These are phyloP conservation scores for Fusarium beomiforme DNA, from an alignment of 2,329 filamentous ascomycete genomes.

Conservation along the genomic window DNA sequence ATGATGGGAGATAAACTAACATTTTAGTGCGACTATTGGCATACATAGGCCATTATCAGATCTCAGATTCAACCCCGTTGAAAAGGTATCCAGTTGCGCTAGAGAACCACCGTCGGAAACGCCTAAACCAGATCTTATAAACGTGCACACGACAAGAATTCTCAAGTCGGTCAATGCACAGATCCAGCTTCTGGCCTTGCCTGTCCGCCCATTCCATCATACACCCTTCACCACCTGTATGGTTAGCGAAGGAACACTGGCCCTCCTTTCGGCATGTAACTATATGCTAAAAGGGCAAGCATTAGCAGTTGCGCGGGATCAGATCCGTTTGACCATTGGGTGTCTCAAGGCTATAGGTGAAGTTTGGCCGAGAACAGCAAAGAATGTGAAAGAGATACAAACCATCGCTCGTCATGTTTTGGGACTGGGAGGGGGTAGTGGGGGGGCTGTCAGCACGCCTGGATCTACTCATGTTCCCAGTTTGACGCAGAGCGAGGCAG, in stretches of 20 bases:
- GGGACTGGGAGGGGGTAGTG: not conserved
- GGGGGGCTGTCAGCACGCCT: not conserved
- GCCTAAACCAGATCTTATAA: constrained; percentile 16
- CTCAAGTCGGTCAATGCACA: constrained; percentile 28
- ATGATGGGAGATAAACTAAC: not conserved
- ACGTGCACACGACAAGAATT: constrained; percentile 25
- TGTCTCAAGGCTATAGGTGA: constrained; percentile 17
- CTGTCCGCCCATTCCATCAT: constrained; percentile 14
- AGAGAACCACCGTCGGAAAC: constrained; percentile 16
- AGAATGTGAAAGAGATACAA: constrained; percentile 31
- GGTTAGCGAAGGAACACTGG: constrained; percentile 31
- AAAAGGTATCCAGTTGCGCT: constrained; percentile 24
- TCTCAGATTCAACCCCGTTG: constrained; percentile 24
- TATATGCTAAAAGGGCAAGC: constrained; percentile 13
- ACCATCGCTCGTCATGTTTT: constrained; percentile 34
- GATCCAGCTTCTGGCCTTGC: constrained; percentile 17
- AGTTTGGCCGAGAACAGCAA: constrained; percentile 27
- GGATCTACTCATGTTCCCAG: not conserved
- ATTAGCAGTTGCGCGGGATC: constrained; percentile 20
- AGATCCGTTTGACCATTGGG: constrained; percentile 28
- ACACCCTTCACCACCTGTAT: constrained; percentile 32
- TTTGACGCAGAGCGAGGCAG: not conserved
- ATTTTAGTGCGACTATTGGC: constrained; percentile 19
- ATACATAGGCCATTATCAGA: constrained; percentile 28
- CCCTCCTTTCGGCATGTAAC: constrained; percentile 20